Conservation (phyloP, 176 grass and related monocot genomes). For the Hsuehochloa calcarea region DNA sequence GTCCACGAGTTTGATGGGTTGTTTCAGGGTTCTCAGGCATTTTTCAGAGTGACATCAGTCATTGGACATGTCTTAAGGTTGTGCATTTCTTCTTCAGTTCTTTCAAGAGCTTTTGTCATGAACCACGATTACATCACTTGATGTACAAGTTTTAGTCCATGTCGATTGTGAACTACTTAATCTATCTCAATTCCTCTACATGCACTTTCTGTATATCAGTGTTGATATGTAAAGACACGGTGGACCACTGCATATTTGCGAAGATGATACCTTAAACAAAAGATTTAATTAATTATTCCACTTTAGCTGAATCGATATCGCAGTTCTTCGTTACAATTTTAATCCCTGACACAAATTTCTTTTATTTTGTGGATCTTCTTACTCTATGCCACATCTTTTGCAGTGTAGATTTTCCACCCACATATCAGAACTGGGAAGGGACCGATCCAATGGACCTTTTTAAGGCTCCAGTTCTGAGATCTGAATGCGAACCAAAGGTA, state of each 20-base stretch:
- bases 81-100: background rate
- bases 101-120: background rate
- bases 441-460: conserved; percentile 95
- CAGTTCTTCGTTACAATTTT: background rate
- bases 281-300: background rate
- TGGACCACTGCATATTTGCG: background rate
- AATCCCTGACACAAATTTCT: too few species aligned
- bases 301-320: conserved; percentile 6
- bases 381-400: conserved; percentile 11
- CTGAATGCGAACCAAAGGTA: conserved; percentile 98
- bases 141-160: background rate
- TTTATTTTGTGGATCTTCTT: background rate
- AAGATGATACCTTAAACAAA: background rate
- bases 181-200: background rate
- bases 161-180: background rate
- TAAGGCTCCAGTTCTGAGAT: conserved; percentile 78
- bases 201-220: background rate
- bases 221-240: background rate
- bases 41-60: conserved; percentile 88
- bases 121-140: background rate
- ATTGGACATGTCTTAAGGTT: conserved; percentile 95
- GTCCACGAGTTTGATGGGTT: conserved; percentile 89
- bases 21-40: conserved; percentile 56
- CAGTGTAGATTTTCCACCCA: conserved; percentile 91
- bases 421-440: conserved; percentile 92